A percentile compares a stretch with the other conserved stretches of the same genome.
These are phyloP conservation scores for Ensete ventricosum DNA, from an alignment of 176 grass and related monocot genomes.

Conservation along the genomic window DNA sequence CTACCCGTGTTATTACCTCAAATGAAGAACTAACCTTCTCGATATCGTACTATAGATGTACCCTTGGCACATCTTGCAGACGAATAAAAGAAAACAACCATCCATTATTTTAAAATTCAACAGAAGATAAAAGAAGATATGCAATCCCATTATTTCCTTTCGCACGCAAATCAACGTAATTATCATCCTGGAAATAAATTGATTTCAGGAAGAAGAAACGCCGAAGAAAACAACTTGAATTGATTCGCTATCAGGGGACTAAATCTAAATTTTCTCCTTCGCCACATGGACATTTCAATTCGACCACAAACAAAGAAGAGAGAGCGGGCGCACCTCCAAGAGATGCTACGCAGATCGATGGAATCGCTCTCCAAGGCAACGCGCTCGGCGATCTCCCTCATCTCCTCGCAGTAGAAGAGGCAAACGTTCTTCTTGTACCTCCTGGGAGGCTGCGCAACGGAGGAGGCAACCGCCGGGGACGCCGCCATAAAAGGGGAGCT, in stretches of 20 bases:
- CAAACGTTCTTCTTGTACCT: slow-evolving; percentile 62
- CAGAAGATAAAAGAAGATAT: background rate
- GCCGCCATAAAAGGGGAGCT: slow-evolving; percentile 18
- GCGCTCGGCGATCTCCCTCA: slow-evolving; percentile 62
- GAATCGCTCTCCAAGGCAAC: slow-evolving; percentile 48
- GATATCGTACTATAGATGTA: no score
- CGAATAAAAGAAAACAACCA: no score
- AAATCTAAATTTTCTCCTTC: background rate
- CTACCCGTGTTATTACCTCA: no score
- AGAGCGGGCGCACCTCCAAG: slow-evolving; percentile 46
- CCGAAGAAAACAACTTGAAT: background rate
- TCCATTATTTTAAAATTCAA: background rate
- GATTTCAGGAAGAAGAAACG: background rate
- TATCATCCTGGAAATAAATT: background rate
- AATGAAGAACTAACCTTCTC: no score
- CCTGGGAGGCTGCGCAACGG: slow-evolving; percentile 12
- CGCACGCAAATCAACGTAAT: background rate
- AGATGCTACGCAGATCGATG: slow-evolving; percentile 73
- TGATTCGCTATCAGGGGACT: no score
- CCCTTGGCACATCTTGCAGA: background rate
- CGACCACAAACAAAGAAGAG: background rate
- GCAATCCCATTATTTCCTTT: background rate
- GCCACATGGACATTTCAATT: background rate
- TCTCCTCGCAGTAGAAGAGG: slow-evolving; percentile 84
- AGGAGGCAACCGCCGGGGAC: background rate